Evolutionary conservation across 2,329 filamentous ascomycete species (phyloP).

Genomic region (Nigrograna mackinnonii): DNA sequence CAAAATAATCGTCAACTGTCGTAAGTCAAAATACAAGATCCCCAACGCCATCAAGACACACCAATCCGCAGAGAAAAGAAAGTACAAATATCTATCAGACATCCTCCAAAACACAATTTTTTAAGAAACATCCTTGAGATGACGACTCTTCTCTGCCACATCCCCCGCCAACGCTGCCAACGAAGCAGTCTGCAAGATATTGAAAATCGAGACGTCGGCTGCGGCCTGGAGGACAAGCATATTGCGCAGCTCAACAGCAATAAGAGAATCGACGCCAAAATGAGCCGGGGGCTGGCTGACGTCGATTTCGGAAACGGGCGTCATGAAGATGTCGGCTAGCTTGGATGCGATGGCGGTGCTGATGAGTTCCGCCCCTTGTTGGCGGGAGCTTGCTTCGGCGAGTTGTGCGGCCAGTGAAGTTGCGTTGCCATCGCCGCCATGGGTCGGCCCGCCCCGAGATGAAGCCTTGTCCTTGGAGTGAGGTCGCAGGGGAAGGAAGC

Average conservation of each 20-base stretch:
- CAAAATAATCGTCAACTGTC: no score
- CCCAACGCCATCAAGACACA: no score
- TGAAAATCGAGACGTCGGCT: constrained; percentile 4
- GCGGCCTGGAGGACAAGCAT: constrained; percentile 1
- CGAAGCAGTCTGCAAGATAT: constrained; percentile 6
- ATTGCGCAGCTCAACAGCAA: constrained; percentile 27
- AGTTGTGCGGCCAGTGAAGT: neutral
- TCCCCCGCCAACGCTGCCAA: neutral
- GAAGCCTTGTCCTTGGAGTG: neutral
- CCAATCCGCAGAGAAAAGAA: no score
- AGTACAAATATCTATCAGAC: no score
- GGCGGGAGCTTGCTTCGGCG: neutral
- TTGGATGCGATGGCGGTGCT: neutral
- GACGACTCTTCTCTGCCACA: constrained; percentile 3
- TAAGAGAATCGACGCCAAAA: constrained; percentile 26
- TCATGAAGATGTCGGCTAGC: constrained; percentile 1
- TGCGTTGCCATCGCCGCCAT: neutral
- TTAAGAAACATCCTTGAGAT: neutral
- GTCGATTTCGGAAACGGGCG: neutral
- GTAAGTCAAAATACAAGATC: no score
- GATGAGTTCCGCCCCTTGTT: neutral
- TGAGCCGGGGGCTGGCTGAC: neutral
- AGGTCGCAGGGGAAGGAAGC: neutral
- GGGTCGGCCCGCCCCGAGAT: neutral
- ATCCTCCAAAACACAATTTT: no score